phyloP scores from a whole-genome alignment of 192 early-diverging fungal genomes.

The Umbelopsis sp. region DNA sequence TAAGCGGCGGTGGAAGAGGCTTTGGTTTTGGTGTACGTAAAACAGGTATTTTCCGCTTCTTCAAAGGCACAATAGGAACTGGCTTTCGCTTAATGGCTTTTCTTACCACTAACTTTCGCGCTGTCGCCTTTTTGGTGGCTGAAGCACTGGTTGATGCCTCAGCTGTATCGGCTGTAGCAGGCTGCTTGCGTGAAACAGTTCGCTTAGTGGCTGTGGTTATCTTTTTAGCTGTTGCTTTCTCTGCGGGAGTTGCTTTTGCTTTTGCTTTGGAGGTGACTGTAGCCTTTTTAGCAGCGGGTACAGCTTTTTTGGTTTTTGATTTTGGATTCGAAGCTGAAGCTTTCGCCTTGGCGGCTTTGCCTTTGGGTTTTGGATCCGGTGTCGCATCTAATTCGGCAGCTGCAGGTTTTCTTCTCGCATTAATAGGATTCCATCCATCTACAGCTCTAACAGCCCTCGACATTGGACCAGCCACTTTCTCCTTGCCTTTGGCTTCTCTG shows the following conservation, averaged over 20 bases:
- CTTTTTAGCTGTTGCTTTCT: neutral
- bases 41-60: slow-evolving; percentile 1
- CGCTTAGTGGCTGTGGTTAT: neutral
- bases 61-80: neutral
- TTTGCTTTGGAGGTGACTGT: too few species aligned
- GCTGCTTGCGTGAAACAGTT: neutral
- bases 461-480: neutral
- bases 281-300: neutral
- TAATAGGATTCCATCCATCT: slow-evolving; percentile 9
- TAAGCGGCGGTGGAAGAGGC: neutral
- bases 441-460: neutral
- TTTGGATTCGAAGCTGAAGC: too few species aligned
- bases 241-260: neutral
- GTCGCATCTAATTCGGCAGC: neutral
- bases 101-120: neutral
- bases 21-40: neutral
- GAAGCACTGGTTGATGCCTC: neutral
- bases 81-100: neutral
- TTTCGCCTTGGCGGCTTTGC: neutral
- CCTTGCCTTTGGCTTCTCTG: neutral
- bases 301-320: neutral
- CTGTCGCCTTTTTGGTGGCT: neutral
- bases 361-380: neutral
- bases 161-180: neutral
- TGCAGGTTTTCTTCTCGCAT: neutral